Evolutionary conservation across 148 eudicot species (phyloP).

Genomic region (Cornus controversa): DNA sequence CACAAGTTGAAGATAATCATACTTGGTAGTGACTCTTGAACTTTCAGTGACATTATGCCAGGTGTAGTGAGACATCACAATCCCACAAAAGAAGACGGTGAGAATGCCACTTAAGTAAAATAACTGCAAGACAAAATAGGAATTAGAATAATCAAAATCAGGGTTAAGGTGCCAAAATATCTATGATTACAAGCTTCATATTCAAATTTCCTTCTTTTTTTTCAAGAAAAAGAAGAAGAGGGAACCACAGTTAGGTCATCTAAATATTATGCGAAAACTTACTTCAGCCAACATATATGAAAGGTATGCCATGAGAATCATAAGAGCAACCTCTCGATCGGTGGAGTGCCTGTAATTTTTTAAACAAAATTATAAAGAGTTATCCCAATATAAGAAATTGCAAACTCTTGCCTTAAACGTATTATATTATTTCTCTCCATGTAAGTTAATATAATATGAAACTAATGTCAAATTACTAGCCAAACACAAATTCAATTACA

Average conservation of each 20-base stretch:
- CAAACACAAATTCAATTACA: not conserved
- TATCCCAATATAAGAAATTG: not conserved
- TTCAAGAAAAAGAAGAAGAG: no score
- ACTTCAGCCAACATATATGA: conserved; percentile 87
- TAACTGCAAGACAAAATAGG: conserved; percentile 46
- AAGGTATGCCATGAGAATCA: conserved; percentile 84
- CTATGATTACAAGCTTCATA: not conserved
- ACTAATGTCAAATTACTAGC: not conserved
- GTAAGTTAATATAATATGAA: not conserved
- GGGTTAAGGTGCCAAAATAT: not conserved
- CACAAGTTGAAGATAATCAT: conserved; percentile 16
- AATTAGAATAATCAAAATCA: not conserved
- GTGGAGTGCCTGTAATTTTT: conserved; percentile 66
- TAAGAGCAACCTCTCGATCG: conserved; percentile 84
- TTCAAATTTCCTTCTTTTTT: not conserved
- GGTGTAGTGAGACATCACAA: conserved; percentile 90
- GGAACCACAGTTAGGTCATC: no score
- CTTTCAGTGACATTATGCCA: conserved; percentile 91
- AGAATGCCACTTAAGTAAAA: conserved; percentile 69
- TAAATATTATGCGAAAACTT: conserved; percentile 23
- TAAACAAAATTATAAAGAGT: not conserved
- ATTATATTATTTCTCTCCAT: not conserved
- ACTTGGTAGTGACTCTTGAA: conserved; percentile 85
- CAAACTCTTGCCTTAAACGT: not conserved
- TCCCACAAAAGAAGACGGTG: conserved; percentile 88